Conservation (phyloP, 1,284 basidiomycete genomes). For the Leccinum fallax region DNA sequence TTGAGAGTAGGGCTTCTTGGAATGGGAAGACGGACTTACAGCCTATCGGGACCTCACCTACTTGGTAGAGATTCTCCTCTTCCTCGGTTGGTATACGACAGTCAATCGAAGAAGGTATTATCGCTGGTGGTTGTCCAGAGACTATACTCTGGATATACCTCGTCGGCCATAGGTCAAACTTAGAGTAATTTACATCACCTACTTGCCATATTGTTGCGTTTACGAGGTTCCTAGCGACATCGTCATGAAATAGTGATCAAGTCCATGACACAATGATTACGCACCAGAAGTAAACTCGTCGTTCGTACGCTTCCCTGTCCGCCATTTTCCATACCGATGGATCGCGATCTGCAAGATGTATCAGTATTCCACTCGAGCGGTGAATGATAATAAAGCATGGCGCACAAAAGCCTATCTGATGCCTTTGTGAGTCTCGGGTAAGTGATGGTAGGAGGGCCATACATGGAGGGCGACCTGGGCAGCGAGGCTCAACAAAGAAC, state of each 20-base stretch:
- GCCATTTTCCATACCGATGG: slow-evolving; percentile 53
- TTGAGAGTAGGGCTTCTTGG: slow-evolving; percentile 1
- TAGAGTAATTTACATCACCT: background rate
- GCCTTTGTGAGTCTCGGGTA: slow-evolving; percentile 4
- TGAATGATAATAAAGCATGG: slow-evolving; percentile 7
- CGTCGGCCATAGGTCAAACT: background rate
- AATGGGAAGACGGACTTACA: slow-evolving; percentile 39
- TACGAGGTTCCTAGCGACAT: slow-evolving; percentile 41
- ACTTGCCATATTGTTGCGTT: slow-evolving; percentile 45
- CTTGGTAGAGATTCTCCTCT: slow-evolving; percentile 46
- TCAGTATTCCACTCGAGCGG: slow-evolving; percentile 6
- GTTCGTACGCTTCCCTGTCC: slow-evolving; percentile 53
- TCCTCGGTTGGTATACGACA: slow-evolving; percentile 46
- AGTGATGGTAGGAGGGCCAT: slow-evolving; percentile 12
- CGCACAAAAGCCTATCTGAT: slow-evolving; percentile 53
- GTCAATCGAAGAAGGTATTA: slow-evolving; percentile 43
- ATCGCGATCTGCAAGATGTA: slow-evolving; percentile 46
- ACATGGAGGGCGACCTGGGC: slow-evolving; percentile 49
- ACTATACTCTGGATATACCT: slow-evolving; percentile 40
- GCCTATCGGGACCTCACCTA: slow-evolving; percentile 45
- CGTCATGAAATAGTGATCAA: background rate
- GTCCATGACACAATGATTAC: background rate
- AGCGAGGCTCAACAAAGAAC: slow-evolving; percentile 48
- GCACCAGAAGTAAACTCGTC: slow-evolving; percentile 55
- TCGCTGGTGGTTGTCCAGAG: slow-evolving; percentile 51